Percentiles rank a stretch among this genome's conserved stretches.
Evolutionary conservation across 345 rosid species (phyloP).

Genomic region (Arabidopsis arenosa): DNA sequence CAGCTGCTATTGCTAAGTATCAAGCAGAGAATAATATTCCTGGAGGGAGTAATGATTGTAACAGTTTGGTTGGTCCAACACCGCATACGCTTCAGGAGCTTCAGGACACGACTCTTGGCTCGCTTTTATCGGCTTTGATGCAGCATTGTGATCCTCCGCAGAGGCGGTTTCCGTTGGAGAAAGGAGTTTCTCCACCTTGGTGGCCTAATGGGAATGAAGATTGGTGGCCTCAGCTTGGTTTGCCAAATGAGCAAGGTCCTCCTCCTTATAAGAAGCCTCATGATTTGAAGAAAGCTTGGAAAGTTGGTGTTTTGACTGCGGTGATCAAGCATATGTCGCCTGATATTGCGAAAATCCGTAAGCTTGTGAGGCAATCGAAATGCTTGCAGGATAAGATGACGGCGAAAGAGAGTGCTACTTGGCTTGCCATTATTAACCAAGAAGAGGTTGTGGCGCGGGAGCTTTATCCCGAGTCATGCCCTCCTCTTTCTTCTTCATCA

Average conservation of each 20-base stretch:
- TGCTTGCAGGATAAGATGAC: slow-evolving; percentile 95
- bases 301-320: slow-evolving; percentile 76
- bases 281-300: slow-evolving; percentile 88
- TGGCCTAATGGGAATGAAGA: slow-evolving; percentile 83
- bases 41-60: slow-evolving; percentile 53
- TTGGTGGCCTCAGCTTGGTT: slow-evolving; percentile 78
- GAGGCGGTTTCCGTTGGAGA: slow-evolving; percentile 83
- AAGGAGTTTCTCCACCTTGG: slow-evolving; percentile 87
- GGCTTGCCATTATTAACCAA: slow-evolving; percentile 75
- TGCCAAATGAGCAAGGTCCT: slow-evolving; percentile 70
- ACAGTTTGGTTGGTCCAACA: slow-evolving; percentile 46
- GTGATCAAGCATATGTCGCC: slow-evolving; percentile 88
- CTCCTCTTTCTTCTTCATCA: slow-evolving; percentile 42
- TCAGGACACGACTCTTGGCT: slow-evolving; percentile 86
- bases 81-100: slow-evolving; percentile 73
- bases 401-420: slow-evolving; percentile 85
- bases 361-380: slow-evolving; percentile 84
- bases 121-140: slow-evolving; percentile 81
- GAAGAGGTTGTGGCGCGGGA: slow-evolving; percentile 70
- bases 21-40: slow-evolving; percentile 54
- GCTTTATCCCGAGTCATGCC: slow-evolving; percentile 67
- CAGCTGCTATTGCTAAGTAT: slow-evolving; percentile 77
- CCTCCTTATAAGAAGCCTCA: slow-evolving; percentile 91
- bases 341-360: slow-evolving; percentile 71
- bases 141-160: slow-evolving; percentile 89